Evolutionary conservation across 139 green algal genomes (phyloP).

Genomic region (Diplosphaera chodatii): DNA sequence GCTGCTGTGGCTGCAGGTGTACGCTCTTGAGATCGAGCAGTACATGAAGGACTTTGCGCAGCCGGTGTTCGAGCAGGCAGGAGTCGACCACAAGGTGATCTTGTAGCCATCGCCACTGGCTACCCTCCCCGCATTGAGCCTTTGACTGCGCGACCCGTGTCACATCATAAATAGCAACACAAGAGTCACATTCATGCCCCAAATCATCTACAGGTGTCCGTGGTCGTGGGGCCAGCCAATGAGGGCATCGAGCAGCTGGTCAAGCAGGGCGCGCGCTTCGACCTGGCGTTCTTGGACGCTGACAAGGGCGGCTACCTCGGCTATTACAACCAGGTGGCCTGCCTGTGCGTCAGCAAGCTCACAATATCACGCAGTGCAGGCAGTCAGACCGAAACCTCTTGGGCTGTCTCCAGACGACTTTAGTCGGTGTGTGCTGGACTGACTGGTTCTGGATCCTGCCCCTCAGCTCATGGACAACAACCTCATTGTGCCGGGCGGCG

Average conservation of each 20-base stretch:
- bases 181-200: too few relatives aligned
- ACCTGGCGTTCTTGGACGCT: conserved; percentile 47
- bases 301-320: conserved; percentile 42
- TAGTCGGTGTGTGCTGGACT: too few relatives aligned
- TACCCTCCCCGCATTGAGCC: too few relatives aligned
- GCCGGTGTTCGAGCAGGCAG: conserved; percentile 31
- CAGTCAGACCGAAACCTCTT: too few relatives aligned
- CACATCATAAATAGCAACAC: too few relatives aligned
- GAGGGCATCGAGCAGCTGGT: conserved; percentile 23
- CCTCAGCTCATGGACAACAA: conserved; percentile 32
- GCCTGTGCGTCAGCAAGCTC: too few relatives aligned
- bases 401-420: too few relatives aligned
- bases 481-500: conserved; percentile 29
- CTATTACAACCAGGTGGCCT: conserved; percentile 33
- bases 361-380: too few relatives aligned
- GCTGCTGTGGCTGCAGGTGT: conserved; percentile 23
- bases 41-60: conserved; percentile 37
- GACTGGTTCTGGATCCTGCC: background rate
- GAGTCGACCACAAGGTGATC: conserved; percentile 7
- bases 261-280: conserved; percentile 19
- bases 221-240: conserved; percentile 25
- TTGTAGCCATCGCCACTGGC: too few relatives aligned
- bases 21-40: conserved; percentile 34
- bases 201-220: conserved; percentile 16
- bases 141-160: too few relatives aligned